Conservation (phyloP, 768 basidiomycete genomes). For the Agrocybe praecox region DNA sequence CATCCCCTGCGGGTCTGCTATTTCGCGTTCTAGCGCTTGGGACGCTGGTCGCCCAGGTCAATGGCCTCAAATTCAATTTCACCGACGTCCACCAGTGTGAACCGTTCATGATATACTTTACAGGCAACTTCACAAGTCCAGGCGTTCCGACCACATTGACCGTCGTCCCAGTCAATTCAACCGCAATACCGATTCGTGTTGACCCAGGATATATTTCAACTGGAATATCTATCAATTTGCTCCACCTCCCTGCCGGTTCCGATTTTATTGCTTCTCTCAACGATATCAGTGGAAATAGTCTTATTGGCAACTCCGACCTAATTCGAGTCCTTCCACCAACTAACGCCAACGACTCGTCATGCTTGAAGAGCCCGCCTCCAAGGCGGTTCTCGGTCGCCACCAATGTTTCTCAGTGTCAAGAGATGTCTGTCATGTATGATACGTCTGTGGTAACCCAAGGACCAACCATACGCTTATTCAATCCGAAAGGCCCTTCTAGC, state of each 20-base stretch:
- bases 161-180: slow-evolving; percentile 56
- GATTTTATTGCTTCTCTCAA: slow-evolving; percentile 59
- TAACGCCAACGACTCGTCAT: slow-evolving; percentile 40
- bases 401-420: slow-evolving; percentile 47
- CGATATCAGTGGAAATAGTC: slow-evolving; percentile 39
- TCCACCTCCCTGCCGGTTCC: slow-evolving; percentile 52
- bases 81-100: slow-evolving; percentile 56
- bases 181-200: slow-evolving; percentile 50
- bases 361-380: slow-evolving; percentile 14
- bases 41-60: slow-evolving; percentile 42
- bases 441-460: slow-evolving; percentile 26
- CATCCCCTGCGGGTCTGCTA: slow-evolving; percentile 30
- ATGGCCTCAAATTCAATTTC: slow-evolving; percentile 37
- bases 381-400: slow-evolving; percentile 33
- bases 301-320: slow-evolving; percentile 50
- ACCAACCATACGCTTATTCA: slow-evolving; percentile 40
- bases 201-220: slow-evolving; percentile 33
- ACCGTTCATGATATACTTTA: slow-evolving; percentile 46
- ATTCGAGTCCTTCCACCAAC: slow-evolving; percentile 44
- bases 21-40: slow-evolving; percentile 31
- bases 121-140: slow-evolving; percentile 35
- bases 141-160: slow-evolving; percentile 46
- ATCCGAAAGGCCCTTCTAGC: slow-evolving; percentile 33
- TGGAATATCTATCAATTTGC: slow-evolving; percentile 48
- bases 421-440: slow-evolving; percentile 48